Evolutionary conservation across 306 rosid genomes (phyloP), one percentile per base, ranked within the genome.

Genomic region (Dalbergia cultrata): DNA sequence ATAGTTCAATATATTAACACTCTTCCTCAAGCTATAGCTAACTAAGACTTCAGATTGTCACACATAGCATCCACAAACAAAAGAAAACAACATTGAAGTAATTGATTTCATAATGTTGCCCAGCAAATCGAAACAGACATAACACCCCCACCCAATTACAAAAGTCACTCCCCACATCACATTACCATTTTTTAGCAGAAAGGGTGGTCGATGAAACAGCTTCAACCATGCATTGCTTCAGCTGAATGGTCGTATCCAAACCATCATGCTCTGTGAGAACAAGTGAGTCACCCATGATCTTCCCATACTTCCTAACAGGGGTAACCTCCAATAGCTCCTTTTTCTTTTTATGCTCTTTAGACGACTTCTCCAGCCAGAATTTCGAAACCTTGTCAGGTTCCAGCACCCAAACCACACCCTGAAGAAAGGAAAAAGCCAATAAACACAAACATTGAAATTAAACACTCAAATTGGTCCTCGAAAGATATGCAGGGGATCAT

Each of bases 381-480:
- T 83, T 89, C 9, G 90, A 81, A 82, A 83, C 86, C 77, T 89
- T 91, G 26, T 87, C 92, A 49, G 93, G 75, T 80, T 90, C 98
- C 70, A 93, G 77, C 60, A 95, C 83, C 99, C 99, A 95, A 83
- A 95, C 82, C 70, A 84, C 81, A 43, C 99, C 99, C 99, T 95
- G 71, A 86, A 76, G 43, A 57, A 70, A 67, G 72, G 75, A 77
- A 50, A 84, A 75, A 19, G 17, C 19, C 59, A 70, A 79, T 67
- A 60, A 76, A 76, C 72, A 62, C 47, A 21, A 54, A 72, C 57
- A 83, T 7, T 17, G n/a, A 54, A 2, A 54, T 4, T 54, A 14
- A 37, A 37, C 7, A 37, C 41, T 37, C 41, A 37, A 37, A 50
- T 13, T 13, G 57, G 57, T 50, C 17, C 57, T 13, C 57, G 7